phyloP scores from a whole-genome alignment of 2,329 filamentous ascomycete species.

The Stemphylium beticola region DNA sequence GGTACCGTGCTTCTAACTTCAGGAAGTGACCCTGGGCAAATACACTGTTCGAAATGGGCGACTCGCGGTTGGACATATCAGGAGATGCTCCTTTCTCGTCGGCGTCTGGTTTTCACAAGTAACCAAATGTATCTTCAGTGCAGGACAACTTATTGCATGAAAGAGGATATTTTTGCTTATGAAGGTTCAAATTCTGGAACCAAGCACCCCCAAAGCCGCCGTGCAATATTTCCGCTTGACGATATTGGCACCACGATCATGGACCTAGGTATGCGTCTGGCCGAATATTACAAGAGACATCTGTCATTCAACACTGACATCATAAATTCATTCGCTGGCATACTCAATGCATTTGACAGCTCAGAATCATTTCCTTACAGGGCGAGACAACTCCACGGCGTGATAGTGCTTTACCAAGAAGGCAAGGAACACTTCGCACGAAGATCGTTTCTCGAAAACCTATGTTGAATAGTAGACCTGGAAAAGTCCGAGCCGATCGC shows the following conservation, averaged over 20 bases:
- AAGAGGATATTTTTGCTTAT: not conserved
- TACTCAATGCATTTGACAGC: not conserved
- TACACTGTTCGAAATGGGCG: not conserved
- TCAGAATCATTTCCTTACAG: not conserved
- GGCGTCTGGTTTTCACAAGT: slow-evolving; percentile 8
- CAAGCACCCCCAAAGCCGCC: too few species aligned
- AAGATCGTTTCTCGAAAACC: not conserved
- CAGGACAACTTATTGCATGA: not conserved
- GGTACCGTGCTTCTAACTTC: not conserved
- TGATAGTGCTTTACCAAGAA: not conserved
- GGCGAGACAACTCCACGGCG: not conserved
- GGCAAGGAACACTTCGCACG: not conserved
- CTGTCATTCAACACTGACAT: not conserved
- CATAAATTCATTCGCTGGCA: not conserved
- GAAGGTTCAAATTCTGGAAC: not conserved
- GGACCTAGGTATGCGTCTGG: not conserved
- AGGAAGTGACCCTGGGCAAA: not conserved
- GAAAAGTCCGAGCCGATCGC: fast-evolving
- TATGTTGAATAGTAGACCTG: not conserved
- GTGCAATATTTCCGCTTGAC: not conserved
- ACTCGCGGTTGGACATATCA: slow-evolving; percentile 9
- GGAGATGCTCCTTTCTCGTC: slow-evolving; percentile 3
- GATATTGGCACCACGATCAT: not conserved
- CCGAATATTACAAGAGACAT: not conserved
- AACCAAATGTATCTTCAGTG: slow-evolving; percentile 5